Evolutionary conservation across 108 stramenopile species (phyloP).

Genomic region (Cyclotella baltica): DNA sequence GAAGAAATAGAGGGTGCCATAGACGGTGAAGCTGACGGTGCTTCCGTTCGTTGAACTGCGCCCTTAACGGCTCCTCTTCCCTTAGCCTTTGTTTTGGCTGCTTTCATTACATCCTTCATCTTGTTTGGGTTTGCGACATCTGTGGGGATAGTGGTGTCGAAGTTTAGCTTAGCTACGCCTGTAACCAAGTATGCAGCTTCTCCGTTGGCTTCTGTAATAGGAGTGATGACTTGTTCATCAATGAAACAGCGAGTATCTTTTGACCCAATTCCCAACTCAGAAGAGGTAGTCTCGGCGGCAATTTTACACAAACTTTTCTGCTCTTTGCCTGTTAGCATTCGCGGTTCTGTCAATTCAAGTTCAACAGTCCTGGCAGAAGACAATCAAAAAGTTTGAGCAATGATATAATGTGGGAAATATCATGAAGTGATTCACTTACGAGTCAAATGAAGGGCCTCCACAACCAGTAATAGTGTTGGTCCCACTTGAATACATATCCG

Average conservation of each 20-base stretch:
- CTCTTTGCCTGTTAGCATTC: constrained; percentile 45
- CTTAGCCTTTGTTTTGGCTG: constrained; percentile 10
- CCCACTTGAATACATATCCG: constrained; percentile 31
- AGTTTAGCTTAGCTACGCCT: constrained; percentile 36
- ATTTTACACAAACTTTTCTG: constrained; percentile 43
- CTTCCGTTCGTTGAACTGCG: constrained; percentile 32
- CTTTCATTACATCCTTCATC: constrained; percentile 16
- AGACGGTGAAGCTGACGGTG: constrained; percentile 37
- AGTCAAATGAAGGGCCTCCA: constrained; percentile 23
- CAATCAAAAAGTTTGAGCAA: no score
- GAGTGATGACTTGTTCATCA: constrained; percentile 25
- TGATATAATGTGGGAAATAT: no score
- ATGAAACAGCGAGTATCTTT: constrained; percentile 40
- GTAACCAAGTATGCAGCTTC: no score
- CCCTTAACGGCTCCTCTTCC: constrained; percentile 17
- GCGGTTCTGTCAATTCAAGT: constrained; percentile 22
- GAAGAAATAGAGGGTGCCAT: constrained; percentile 20
- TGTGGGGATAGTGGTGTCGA: constrained; percentile 29
- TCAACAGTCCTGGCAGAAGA: not conserved
- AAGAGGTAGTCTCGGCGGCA: constrained; percentile 16
- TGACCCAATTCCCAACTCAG: constrained; percentile 2
- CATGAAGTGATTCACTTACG: constrained; percentile 9
- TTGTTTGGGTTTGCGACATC: not conserved
- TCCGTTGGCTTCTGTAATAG: no score
- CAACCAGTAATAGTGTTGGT: constrained; percentile 24